These are phyloP conservation scores for Kokia cookei DNA, from an alignment of 441 rosid species.

Conservation along the genomic window DNA sequence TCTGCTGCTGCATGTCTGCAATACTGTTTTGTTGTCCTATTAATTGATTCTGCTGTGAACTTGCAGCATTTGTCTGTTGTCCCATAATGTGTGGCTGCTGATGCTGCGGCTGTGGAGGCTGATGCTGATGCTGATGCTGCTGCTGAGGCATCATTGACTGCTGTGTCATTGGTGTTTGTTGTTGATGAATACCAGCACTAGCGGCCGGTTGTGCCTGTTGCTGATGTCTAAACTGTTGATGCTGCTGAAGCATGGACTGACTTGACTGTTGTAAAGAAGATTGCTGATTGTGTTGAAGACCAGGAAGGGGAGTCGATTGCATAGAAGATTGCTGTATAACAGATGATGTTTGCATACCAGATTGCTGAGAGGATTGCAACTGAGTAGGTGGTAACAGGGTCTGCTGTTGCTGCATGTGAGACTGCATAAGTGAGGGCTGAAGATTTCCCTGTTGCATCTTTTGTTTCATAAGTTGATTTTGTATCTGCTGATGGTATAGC, in stretches of 20 bases:
- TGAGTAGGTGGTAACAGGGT: slow-evolving; percentile 57
- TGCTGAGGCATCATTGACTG: slow-evolving; percentile 42
- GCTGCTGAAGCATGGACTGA: slow-evolving; percentile 72
- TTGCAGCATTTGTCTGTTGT: slow-evolving; percentile 51
- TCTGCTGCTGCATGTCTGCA: slow-evolving; percentile 82
- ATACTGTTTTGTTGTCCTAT: slow-evolving; percentile 61
- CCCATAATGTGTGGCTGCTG: slow-evolving; percentile 52
- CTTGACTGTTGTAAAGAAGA: slow-evolving; percentile 65
- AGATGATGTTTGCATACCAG: slow-evolving; percentile 63
- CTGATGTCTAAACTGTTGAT: slow-evolving; percentile 66
- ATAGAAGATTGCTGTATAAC: slow-evolving; percentile 55
- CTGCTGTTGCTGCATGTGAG: slow-evolving; percentile 52
- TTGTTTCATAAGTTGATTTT: slow-evolving; percentile 60
- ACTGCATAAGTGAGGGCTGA: slow-evolving; percentile 40
- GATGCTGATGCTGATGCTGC: background rate
- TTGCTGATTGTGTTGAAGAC: slow-evolving; percentile 72
- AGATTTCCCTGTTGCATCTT: slow-evolving; percentile 63
- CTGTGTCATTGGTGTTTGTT: slow-evolving; percentile 57
- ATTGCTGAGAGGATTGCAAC: slow-evolving; percentile 74
- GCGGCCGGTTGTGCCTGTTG: slow-evolving; percentile 60
- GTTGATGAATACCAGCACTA: slow-evolving; percentile 62
- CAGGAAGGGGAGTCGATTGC: slow-evolving; percentile 50
- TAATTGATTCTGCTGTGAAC: slow-evolving; percentile 62
- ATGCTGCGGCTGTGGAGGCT: slow-evolving; percentile 48
- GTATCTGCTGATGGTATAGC: slow-evolving; percentile 57